phyloP scores from a whole-genome alignment of 176 grass and related monocot species.

The Chloris gayana region DNA sequence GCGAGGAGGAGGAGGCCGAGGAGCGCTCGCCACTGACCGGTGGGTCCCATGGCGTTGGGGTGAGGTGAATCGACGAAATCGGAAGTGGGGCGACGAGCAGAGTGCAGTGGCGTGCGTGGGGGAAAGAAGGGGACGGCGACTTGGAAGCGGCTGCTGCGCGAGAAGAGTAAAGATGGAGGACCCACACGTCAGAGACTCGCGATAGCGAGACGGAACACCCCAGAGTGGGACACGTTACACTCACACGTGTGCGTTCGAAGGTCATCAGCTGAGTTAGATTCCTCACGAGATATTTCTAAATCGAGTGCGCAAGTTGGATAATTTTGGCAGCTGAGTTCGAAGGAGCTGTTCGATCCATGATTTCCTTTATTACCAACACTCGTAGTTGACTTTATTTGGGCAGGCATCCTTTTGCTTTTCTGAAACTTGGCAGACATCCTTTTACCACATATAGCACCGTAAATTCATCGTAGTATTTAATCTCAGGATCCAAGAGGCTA shows the following conservation, averaged over 20 bases:
- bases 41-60: constrained; percentile 3
- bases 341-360: too few relatives aligned
- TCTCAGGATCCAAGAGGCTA: too few relatives aligned
- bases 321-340: too few relatives aligned
- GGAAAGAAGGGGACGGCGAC: background rate
- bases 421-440: too few relatives aligned
- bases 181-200: background rate
- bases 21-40: background rate
- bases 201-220: background rate
- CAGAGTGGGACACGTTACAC: background rate
- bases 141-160: background rate
- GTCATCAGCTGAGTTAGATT: background rate
- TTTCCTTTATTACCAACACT: too few relatives aligned
- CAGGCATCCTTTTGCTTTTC: too few relatives aligned
- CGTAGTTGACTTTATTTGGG: too few relatives aligned
- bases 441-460: too few relatives aligned
- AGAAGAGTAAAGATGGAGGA: background rate
- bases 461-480: too few relatives aligned
- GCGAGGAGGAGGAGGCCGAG: constrained; percentile 20
- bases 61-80: background rate
- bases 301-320: too few relatives aligned
- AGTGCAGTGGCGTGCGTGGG: background rate
- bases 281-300: background rate
- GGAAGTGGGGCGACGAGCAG: background rate
- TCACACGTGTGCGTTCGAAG: background rate